phyloP scores from a whole-genome alignment of 805 yeast genomes.

The Yamadazyma kitorensis region DNA sequence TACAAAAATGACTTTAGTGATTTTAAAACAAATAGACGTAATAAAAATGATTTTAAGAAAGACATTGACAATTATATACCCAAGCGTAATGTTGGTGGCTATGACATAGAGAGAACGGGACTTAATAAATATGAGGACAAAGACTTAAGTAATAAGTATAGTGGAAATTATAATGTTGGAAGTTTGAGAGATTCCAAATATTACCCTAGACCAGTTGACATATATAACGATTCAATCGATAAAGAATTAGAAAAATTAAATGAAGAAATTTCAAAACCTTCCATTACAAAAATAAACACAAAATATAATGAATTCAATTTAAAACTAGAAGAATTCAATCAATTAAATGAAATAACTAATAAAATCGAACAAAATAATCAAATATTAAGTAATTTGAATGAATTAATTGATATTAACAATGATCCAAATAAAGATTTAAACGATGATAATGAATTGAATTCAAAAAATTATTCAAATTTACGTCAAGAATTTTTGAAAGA shows the following conservation, averaged over 20 bases:
- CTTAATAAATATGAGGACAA: too few species aligned
- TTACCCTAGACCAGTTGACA: conserved; percentile 2
- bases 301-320: conserved; percentile 4
- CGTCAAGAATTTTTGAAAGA: conserved; percentile 27
- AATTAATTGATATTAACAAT: conserved; percentile 17
- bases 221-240: conserved; percentile 2
- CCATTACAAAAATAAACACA: conserved; percentile 11
- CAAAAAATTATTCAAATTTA: conserved; percentile 19
- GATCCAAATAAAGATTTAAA: conserved; percentile 9
- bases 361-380: conserved; percentile 12
- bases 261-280: conserved; percentile 9
- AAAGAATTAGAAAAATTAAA: conserved; percentile 8
- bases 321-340: conserved; percentile 6
- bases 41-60: conserved; percentile 1
- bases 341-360: conserved; percentile 8
- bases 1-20: not conserved
- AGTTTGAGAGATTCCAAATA: conserved; percentile 1
- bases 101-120: too few species aligned
- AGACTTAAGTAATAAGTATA: too few species aligned
- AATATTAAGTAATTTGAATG: conserved; percentile 19
- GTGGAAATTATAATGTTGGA: not conserved
- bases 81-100: too few species aligned
- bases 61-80: conserved; percentile 2
- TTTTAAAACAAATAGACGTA: not conserved
- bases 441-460: not conserved